Evolutionary conservation across 1,284 basidiomycete genomes (phyloP), one percentile per base, ranked within the genome.

Genomic region (Meira nashicola): DNA sequence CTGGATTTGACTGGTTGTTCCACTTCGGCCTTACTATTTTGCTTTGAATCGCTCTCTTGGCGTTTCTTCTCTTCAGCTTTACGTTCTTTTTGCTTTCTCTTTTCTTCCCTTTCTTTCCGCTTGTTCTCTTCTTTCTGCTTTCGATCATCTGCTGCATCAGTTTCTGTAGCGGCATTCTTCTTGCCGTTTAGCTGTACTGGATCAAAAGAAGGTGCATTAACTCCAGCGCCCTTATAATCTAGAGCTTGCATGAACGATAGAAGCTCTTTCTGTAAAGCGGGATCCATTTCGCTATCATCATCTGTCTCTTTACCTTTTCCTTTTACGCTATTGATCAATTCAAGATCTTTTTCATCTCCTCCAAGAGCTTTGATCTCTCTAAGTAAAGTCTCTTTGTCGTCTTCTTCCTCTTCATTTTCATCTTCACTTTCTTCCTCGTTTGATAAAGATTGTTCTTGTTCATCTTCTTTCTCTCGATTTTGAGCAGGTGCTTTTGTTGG

Each of bases 231-330:
- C 12, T 37, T 23, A 40, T 46, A 58, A 23, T 59, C 54, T 21
- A 59, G 54, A 19, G 19, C 33, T 43, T 59, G 55, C 58, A 59
- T 59, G 53, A 59, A 59, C 8, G 58, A 60, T 12, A 33, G 15
- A 14, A 59, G 25, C 25, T 59, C 58, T 12, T 37, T 44, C 8
- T 50, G 46, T 10, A 59, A 48, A 38, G 9, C 33, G 11, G n/a
- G 28, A 12, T 23, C 58, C 28, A 23, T 37, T 21, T 51, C 48
- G 0, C 51, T 38, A 5, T n/a, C 57, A 2, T 54, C 37, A 19
- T 19, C 43, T 1, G 39, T 43, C 12, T 39, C 44, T 37, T 54
- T 59, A 1, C 47, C 54, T 49, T 55, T 57, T 25, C 60, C 54
- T 37, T 64, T 64, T 37, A 49, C 54, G 40, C 58, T 57, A 19